A percentile compares a stretch with the other conserved stretches of the same genome.
phyloP scores from a whole-genome alignment of 441 rosid species.

The Erodium moschatum region DNA sequence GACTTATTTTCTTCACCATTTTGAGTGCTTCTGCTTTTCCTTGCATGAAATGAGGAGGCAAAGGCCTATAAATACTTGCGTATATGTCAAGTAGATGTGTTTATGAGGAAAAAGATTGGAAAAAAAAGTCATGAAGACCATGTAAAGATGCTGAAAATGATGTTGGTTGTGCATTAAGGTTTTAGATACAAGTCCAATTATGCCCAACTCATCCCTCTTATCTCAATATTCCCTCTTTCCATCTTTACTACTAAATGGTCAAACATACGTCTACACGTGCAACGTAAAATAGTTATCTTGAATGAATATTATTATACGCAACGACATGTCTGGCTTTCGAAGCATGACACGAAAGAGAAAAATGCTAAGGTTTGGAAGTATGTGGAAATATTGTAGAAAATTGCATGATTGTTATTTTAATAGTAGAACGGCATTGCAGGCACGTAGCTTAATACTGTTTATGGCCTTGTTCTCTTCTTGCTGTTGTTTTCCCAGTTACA shows the following conservation, averaged over 20 bases:
- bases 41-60: not conserved
- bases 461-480: no score
- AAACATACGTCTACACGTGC: no score
- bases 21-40: not conserved
- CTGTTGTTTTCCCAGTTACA: no score
- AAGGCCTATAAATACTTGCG: not conserved
- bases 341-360: no score
- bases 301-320: no score
- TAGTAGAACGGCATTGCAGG: no score
- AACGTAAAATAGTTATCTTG: no score
- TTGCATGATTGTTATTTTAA: no score
- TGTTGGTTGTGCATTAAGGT: not conserved
- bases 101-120: not conserved
- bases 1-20: conserved; percentile 29
- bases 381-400: no score
- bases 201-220: not conserved
- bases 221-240: not conserved
- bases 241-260: not conserved
- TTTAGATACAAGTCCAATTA: not conserved
- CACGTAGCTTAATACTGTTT: no score
- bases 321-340: no score
- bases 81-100: not conserved
- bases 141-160: conserved; percentile 6
- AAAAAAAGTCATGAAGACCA: not conserved
- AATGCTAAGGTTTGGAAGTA: no score